Conservation (phyloP, 345 rosid genomes). For the Heritiera littoralis region DNA sequence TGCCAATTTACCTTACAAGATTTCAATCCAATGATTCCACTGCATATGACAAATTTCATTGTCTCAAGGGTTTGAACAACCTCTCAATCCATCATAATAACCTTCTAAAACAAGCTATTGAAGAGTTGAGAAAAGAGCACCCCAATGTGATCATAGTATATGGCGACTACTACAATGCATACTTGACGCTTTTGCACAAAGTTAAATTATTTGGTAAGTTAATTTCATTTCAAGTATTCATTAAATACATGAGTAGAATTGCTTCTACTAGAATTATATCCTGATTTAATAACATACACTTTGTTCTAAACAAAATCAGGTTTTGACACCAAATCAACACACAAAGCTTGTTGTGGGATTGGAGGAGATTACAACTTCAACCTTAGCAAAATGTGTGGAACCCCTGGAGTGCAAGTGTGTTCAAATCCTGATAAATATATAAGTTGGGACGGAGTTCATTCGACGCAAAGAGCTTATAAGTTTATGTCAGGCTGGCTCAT, state of each 20-base stretch:
- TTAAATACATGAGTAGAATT: neutral
- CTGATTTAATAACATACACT: neutral
- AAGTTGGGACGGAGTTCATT: constrained; percentile 13
- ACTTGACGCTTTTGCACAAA: neutral
- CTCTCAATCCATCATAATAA: neutral
- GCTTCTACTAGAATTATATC: neutral
- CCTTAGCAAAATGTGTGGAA: neutral
- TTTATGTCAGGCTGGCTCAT: constrained; percentile 1
- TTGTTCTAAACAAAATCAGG: neutral
- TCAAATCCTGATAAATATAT: neutral
- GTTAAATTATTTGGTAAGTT: neutral
- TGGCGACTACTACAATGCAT: constrained; percentile 12
- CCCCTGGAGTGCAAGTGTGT: neutral
- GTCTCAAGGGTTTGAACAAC: neutral
- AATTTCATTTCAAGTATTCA: neutral
- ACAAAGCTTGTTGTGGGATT: constrained; percentile 3
- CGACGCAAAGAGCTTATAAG: constrained; percentile 7
- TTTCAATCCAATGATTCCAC: neutral
- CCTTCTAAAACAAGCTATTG: constrained; percentile 3
- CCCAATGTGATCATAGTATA: neutral
- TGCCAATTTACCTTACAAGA: neutral
- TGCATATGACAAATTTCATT: neutral
- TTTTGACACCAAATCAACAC: neutral
- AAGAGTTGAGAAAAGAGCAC: neutral
- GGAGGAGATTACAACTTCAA: constrained; percentile 3